Percentiles rank a stretch among this genome's conserved stretches.
These are phyloP conservation scores for Saccharomycopsis oosterbeekiorum DNA, from an alignment of 805 yeast genomes.

Conservation along the genomic window DNA sequence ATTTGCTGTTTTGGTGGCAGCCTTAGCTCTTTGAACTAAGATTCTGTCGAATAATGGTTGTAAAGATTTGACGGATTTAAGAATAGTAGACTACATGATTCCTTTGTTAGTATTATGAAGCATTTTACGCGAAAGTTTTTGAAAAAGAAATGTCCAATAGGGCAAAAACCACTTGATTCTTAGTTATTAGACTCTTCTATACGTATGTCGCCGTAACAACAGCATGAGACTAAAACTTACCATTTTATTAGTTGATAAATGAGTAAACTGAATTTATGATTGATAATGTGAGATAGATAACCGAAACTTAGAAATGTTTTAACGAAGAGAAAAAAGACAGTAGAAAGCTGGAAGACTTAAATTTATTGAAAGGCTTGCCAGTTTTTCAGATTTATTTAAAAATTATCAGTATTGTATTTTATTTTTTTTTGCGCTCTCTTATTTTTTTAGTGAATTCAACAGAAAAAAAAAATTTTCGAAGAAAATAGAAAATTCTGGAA, in stretches of 20 bases:
- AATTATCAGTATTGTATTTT: not conserved
- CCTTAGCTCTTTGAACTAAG: conserved; percentile 88
- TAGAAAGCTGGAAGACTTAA: not conserved
- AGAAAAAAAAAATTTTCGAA: not conserved
- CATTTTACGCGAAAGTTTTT: not conserved
- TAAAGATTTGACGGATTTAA: conserved; percentile 78
- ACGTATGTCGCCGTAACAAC: not conserved
- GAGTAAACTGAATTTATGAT: not conserved
- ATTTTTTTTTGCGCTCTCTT: not conserved
- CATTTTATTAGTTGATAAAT: not conserved
- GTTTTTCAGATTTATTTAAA: not conserved
- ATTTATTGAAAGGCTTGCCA: not conserved
- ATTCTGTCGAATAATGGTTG: conserved; percentile 94
- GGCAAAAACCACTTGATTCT: no score
- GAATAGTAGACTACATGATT: conserved; percentile 39
- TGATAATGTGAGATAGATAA: not conserved
- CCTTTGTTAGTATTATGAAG: not conserved
- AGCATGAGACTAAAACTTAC: not conserved
- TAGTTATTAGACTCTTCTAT: not conserved
- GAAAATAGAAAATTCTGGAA: not conserved
- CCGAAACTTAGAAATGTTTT: no score
- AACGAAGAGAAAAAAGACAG: not conserved
- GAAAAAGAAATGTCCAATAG: not conserved
- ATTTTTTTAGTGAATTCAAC: not conserved
- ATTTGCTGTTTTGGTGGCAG: conserved; percentile 81